Evolutionary conservation across 1,284 basidiomycete genomes (phyloP), one percentile per base, ranked within the genome.

Genomic region (Moesziomyces globuligerus): DNA sequence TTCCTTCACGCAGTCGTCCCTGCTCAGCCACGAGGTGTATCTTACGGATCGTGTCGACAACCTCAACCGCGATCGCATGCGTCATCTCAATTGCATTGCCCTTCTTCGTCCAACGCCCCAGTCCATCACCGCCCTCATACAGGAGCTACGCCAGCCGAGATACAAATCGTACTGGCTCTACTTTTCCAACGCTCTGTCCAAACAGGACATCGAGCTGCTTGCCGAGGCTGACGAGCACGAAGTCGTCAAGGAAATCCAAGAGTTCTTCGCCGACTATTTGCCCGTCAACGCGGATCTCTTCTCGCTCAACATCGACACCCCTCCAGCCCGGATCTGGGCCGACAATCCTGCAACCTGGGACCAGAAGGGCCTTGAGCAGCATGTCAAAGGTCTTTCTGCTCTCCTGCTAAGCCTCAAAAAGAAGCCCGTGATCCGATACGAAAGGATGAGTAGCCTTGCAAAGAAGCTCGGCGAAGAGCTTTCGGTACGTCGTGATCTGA

Each of bases 31-130:
- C 75, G 94, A 99, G 81, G 92, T 98, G 20, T 99, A 98, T 83
- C 88, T 99, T 48, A 98, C 95, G 1, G 96, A 98, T 85, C 88
- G 93, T 57, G 92, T 99, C 81, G 94, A 96, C 85, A 98, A 98
- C 81, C 18, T 46, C 6, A 56, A 42, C 13, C 72, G 78, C 13
- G 69, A 74, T 26, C 72, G 89, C 17, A 93, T 98, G 88, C 88
- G 91, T 15, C 95, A 98, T 82, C 90, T 98, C 86, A 94, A 94
- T 84, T 98, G 96, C 81, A 89, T 98, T 48, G 95, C 93, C 80
- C 94, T 98, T 81, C 85, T 98, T 9, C 89, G 92, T 47, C 90
- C 90, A 21, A 90, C 87, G 51, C 88, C 91, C 47, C 88, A 90
- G 28, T 94, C 91, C 75, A 85, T 99, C 46, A 88, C 89, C 58